A percentile compares a stretch with the other conserved stretches of the same genome.
Conservation (phyloP, 805 yeast species). For the Suhomyces emberorum region DNA sequence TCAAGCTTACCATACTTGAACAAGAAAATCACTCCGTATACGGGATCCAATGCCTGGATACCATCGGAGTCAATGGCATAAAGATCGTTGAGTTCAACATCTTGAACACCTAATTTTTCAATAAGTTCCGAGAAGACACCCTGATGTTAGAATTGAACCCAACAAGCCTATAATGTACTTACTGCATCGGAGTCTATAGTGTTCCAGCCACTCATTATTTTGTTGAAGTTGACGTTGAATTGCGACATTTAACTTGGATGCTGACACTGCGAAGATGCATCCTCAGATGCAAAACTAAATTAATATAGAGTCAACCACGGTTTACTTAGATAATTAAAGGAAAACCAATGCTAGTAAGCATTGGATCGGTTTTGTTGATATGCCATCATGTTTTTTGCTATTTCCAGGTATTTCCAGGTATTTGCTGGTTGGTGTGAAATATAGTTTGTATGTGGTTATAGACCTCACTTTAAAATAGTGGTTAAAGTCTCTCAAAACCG, state of each 20-base stretch:
- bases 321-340: no score
- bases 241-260: not conserved
- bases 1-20: conserved; percentile 54
- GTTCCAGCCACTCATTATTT: conserved; percentile 42
- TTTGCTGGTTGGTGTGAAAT: no score
- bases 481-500: no score
- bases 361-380: no score
- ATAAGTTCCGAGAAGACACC: conserved; percentile 63
- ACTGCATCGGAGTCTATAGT: conserved; percentile 65
- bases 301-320: no score
- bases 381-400: no score
- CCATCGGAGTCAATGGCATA: conserved; percentile 48
- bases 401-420: no score
- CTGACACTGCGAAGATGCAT: no score
- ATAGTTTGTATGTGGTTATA: no score
- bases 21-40: conserved; percentile 59
- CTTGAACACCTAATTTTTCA: conserved; percentile 50
- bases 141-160: conserved; percentile 15
- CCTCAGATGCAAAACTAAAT: no score
- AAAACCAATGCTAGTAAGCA: no score
- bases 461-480: no score
- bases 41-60: conserved; percentile 34
- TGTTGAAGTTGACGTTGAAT: not conserved
- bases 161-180: conserved; percentile 11
- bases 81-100: conserved; percentile 57